phyloP scores from a whole-genome alignment of 352 stramenopile species.

The Phytopythium montanum region DNA sequence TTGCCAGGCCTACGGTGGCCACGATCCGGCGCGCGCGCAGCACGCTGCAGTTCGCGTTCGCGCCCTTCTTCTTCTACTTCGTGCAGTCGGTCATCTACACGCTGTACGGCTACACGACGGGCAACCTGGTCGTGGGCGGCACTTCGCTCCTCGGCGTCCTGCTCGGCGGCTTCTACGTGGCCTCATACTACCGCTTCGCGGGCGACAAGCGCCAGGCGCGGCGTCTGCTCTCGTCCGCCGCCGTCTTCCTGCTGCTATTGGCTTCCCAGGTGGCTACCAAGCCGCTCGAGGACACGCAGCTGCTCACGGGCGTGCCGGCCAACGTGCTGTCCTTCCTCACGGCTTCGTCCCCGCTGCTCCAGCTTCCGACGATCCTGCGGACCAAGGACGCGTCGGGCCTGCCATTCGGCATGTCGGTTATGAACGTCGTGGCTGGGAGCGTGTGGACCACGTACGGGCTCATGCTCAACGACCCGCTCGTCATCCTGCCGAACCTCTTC shows the following conservation, averaged over 20 bases:
- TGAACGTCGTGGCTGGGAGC: constrained; percentile 65
- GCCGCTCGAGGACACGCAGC: constrained; percentile 40
- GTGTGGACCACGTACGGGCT: constrained; percentile 71
- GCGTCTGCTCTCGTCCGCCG: constrained; percentile 39
- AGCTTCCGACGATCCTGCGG: constrained; percentile 62
- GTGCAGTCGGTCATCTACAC: constrained; percentile 82
- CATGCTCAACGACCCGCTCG: constrained; percentile 52
- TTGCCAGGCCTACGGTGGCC: constrained; percentile 47
- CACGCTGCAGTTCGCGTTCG: constrained; percentile 77
- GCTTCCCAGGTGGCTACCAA: constrained; percentile 39
- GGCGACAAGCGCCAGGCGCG: constrained; percentile 35
- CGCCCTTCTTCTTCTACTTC: constrained; percentile 84
- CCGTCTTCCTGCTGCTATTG: constrained; percentile 51
- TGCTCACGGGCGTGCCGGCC: constrained; percentile 69
- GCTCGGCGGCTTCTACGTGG: constrained; percentile 68
- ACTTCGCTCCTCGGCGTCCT: constrained; percentile 53
- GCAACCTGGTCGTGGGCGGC: constrained; percentile 52
- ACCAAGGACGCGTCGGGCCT: constrained; percentile 64
- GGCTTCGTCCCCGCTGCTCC: constrained; percentile 59
- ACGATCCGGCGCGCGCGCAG: constrained; percentile 61
- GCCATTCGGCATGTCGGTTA: constrained; percentile 73
- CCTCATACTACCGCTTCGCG: constrained; percentile 60
- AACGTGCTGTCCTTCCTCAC: constrained; percentile 74
- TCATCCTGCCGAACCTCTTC: constrained; percentile 73
- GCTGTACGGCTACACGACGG: constrained; percentile 63